phyloP scores from a whole-genome alignment of 2,329 filamentous ascomycete genomes.

The Paraphoma sp. region DNA sequence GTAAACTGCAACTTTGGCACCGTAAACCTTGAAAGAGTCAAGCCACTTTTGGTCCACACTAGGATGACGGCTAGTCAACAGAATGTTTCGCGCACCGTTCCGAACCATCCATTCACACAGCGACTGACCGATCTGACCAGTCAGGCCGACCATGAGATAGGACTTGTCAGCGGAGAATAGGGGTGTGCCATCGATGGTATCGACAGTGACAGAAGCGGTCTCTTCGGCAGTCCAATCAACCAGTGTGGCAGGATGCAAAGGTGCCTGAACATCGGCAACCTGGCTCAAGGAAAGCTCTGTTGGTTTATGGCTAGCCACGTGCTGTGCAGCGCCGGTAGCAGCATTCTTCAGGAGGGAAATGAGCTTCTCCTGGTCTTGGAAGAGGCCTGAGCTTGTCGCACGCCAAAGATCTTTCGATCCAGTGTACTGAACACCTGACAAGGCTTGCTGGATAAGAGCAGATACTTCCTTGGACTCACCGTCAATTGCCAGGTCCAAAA shows the following conservation, averaged over 20 bases:
- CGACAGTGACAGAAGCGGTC: background rate
- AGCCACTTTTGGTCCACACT: constrained; percentile 21
- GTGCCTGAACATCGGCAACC: no score
- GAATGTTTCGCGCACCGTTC: constrained; percentile 20
- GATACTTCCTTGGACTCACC: background rate
- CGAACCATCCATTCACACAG: constrained; percentile 24
- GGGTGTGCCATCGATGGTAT: background rate
- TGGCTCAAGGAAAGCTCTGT: no score
- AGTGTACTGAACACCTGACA: background rate
- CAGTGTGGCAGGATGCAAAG: background rate
- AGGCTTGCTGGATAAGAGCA: background rate
- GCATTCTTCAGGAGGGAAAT: no score
- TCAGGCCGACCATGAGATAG: constrained; percentile 24
- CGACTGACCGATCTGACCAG: constrained; percentile 19
- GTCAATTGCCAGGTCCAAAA: background rate
- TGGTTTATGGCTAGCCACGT: no score
- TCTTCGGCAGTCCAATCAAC: background rate
- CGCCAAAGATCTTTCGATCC: no score
- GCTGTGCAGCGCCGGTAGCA: no score
- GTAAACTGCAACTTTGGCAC: background rate
- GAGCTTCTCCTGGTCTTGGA: no score
- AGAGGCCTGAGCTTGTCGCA: no score
- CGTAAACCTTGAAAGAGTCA: constrained; percentile 1
- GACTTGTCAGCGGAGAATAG: constrained; percentile 12
- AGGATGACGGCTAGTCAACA: constrained; percentile 50